Conservation (phyloP, 2,329 filamentous ascomycete species). For the Madurella mycetomatis region DNA sequence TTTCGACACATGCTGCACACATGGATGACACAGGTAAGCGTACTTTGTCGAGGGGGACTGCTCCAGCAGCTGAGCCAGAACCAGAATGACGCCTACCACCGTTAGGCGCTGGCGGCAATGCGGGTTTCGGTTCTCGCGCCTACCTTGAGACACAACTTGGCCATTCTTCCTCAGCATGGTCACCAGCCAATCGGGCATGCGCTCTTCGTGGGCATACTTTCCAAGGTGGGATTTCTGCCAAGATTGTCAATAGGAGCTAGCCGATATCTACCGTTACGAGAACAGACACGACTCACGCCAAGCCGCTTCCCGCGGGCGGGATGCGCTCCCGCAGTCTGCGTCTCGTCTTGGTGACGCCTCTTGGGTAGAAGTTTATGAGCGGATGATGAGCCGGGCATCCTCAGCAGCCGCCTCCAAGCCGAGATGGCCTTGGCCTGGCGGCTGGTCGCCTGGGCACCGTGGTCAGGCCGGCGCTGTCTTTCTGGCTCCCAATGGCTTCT, state of each 20-base stretch:
- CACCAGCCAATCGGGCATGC: slow-evolving; percentile 68
- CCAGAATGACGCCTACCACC: slow-evolving; percentile 53
- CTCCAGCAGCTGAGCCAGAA: slow-evolving; percentile 59
- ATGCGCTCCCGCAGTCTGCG: background rate
- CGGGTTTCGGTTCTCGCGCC: slow-evolving; percentile 13
- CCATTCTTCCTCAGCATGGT: slow-evolving; percentile 57
- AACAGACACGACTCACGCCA: slow-evolving; percentile 18
- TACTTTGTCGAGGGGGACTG: slow-evolving; percentile 60
- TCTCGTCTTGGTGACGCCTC: background rate
- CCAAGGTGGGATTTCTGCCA: slow-evolving; percentile 58
- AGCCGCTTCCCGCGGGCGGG: slow-evolving; percentile 17
- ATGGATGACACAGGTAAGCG: slow-evolving; percentile 75
- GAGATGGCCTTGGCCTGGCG: slow-evolving; percentile 26
- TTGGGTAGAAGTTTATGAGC: slow-evolving; percentile 15
- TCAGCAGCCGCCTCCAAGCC: slow-evolving; percentile 30
- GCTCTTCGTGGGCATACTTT: slow-evolving; percentile 65
- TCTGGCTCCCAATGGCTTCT: slow-evolving; percentile 17
- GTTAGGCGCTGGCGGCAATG: slow-evolving; percentile 34
- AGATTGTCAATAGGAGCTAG: background rate
- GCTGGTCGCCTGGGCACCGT: slow-evolving; percentile 2
- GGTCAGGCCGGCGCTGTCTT: slow-evolving; percentile 12
- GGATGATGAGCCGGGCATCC: slow-evolving; percentile 23
- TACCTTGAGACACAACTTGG: slow-evolving; percentile 51
- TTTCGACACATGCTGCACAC: slow-evolving; percentile 76
- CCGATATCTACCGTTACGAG: background rate